Conservation (phyloP, 2,329 filamentous ascomycete genomes). For the Drechslerella coelobrocha region DNA sequence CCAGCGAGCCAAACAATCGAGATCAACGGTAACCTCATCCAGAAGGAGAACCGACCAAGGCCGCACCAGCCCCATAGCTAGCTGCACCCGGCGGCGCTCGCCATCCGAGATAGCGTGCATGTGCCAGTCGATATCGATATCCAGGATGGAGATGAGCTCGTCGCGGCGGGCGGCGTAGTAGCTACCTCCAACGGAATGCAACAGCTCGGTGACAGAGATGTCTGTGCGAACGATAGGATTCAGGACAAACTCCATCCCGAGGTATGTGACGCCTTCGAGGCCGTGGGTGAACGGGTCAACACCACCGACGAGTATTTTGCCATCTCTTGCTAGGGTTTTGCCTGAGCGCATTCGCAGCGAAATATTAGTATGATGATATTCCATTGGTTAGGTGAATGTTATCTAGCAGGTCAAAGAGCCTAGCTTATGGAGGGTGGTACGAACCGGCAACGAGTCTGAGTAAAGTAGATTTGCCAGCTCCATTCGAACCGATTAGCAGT, state of each 20-base stretch:
- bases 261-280: constrained; percentile 93
- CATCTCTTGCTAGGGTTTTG: constrained; percentile 84
- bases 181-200: constrained; percentile 84
- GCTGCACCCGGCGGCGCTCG: constrained; percentile 86
- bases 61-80: constrained; percentile 91
- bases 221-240: constrained; percentile 96
- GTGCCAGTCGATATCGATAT: constrained; percentile 90
- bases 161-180: constrained; percentile 81
- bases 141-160: constrained; percentile 83
- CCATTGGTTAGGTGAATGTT: not conserved
- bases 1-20: constrained; percentile 83
- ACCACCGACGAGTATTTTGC: constrained; percentile 77
- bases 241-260: constrained; percentile 96
- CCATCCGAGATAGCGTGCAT: constrained; percentile 94
- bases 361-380: too few relatives aligned
- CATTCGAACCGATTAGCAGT: constrained; percentile 92
- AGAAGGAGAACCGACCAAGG: constrained; percentile 91
- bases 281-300: constrained; percentile 90
- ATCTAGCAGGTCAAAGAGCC: too few relatives aligned
- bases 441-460: constrained; percentile 74
- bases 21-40: constrained; percentile 88
- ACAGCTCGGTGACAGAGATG: constrained; percentile 85
- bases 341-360: constrained; percentile 67
- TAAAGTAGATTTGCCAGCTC: constrained; percentile 95
- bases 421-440: too few relatives aligned